These are phyloP conservation scores for Alternaria triticina DNA, from an alignment of 2,329 filamentous ascomycete species.

Conservation along the genomic window DNA sequence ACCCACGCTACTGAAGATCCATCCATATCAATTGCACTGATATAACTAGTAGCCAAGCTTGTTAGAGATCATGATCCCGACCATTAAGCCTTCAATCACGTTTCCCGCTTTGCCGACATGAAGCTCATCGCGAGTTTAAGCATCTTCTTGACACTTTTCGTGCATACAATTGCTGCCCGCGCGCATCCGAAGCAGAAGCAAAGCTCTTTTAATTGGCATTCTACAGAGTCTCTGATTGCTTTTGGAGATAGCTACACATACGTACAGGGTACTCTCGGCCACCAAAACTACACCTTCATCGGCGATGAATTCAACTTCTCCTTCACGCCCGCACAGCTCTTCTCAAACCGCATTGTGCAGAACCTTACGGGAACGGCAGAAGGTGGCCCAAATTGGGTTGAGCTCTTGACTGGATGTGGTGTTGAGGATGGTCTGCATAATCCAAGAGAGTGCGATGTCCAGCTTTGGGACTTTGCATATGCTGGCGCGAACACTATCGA, in stretches of 20 bases:
- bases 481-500: slow-evolving; percentile 59
- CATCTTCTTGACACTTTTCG: slow-evolving; percentile 1
- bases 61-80: neutral
- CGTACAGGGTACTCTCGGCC: slow-evolving; percentile 60
- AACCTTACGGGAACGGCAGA: slow-evolving; percentile 56
- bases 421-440: slow-evolving; percentile 51
- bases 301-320: slow-evolving; percentile 58
- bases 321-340: slow-evolving; percentile 53
- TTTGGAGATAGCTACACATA: slow-evolving; percentile 62
- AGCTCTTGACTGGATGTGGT: slow-evolving; percentile 61
- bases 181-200: neutral
- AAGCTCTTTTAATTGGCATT: slow-evolving; percentile 22
- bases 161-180: slow-evolving; percentile 5
- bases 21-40: neutral
- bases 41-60: neutral
- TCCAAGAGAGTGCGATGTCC: slow-evolving; percentile 53
- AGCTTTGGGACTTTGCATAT: slow-evolving; percentile 65
- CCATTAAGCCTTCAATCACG: neutral
- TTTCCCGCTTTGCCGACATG: slow-evolving; percentile 12
- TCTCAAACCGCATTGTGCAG: slow-evolving; percentile 59
- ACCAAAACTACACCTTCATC: slow-evolving; percentile 61
- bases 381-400: slow-evolving; percentile 63
- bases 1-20: neutral
- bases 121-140: slow-evolving; percentile 2
- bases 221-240: slow-evolving; percentile 44